Percentiles rank a stretch among this genome's conserved stretches.
Evolutionary conservation across 352 stramenopile genomes (phyloP).

Genomic region (Phytophthora syringae): DNA sequence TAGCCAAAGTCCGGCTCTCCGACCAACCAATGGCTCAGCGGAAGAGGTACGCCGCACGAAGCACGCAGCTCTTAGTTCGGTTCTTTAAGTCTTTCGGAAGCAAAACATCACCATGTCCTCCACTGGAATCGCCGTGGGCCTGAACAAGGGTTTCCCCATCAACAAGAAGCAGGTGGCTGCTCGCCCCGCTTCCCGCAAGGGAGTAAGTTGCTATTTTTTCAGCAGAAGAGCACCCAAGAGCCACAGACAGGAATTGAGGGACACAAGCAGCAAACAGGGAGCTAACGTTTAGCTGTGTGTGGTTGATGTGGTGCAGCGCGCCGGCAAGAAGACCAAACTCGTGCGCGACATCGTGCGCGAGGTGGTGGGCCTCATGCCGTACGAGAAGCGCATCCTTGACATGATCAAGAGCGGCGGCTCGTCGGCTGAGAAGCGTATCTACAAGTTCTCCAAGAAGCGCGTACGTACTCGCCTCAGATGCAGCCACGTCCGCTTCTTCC

Average conservation of each 20-base stretch:
- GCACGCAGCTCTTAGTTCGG: conserved; percentile 59
- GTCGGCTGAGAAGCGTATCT: conserved; percentile 98
- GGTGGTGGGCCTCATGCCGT: conserved; percentile 98
- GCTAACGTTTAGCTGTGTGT: conserved; percentile 21
- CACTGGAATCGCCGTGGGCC: conserved; percentile 91
- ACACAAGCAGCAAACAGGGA: neutral
- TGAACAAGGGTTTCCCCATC: conserved; percentile 94
- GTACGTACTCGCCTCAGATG: conserved; percentile 55
- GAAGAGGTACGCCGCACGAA: conserved; percentile 3
- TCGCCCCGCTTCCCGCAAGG: conserved; percentile 87
- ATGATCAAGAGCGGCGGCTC: conserved; percentile 99
- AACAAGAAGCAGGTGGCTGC: conserved; percentile 92
- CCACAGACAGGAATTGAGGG: neutral
- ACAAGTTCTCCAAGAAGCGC: conserved; percentile 99
- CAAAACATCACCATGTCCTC: conserved; percentile 87
- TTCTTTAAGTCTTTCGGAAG: conserved; percentile 90
- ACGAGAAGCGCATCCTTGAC: conserved; percentile 99
- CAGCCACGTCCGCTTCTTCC: too few relatives aligned
- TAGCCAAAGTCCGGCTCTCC: conserved; percentile 17
- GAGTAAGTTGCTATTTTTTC: conserved; percentile 90
- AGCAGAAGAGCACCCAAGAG: neutral
- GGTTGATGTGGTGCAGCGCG: conserved; percentile 52
- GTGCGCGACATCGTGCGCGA: conserved; percentile 97
- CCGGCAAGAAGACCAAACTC: conserved; percentile 95
- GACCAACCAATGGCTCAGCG: conserved; percentile 45